A percentile compares a stretch with the other conserved stretches of the same genome.
Conservation (phyloP, 352 stramenopile species). For the Globisporangium radiosum region DNA sequence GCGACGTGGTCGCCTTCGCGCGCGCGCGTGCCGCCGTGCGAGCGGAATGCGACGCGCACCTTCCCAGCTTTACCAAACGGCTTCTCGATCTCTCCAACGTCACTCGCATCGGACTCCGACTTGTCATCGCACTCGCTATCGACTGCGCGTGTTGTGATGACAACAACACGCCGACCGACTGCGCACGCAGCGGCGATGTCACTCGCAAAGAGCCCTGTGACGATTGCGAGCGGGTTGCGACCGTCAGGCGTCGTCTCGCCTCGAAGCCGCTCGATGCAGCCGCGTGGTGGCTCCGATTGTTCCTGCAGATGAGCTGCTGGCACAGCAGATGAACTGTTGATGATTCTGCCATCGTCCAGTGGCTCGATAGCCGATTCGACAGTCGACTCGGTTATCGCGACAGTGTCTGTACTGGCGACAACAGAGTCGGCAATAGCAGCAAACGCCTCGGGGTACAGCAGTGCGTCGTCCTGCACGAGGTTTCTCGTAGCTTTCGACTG, state of each 20-base stretch:
- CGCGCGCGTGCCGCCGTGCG: constrained; percentile 34
- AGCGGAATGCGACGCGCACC: constrained; percentile 45
- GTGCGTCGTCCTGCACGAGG: constrained; percentile 32
- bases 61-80: constrained; percentile 76
- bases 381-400: too few relatives aligned
- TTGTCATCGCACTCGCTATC: too few relatives aligned
- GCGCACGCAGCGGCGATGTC: constrained; percentile 34
- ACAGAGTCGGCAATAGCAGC: too few relatives aligned
- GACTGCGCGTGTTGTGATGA: constrained; percentile 1
- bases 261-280: constrained; percentile 58
- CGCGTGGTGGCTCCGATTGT: constrained; percentile 2
- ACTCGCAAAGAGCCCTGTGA: constrained; percentile 43
- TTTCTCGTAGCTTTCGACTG: constrained; percentile 7
- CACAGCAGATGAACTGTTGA: background rate
- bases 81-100: constrained; percentile 55
- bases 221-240: constrained; percentile 60
- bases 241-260: constrained; percentile 55
- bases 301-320: background rate
- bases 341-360: background rate
- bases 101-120: background rate
- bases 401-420: too few relatives aligned
- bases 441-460: constrained; percentile 48
- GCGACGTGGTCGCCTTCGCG: constrained; percentile 41
- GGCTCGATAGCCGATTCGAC: too few relatives aligned
- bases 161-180: constrained; percentile 22